Base-by-base conservation (phyloP, 345 rosid genomes). In the Theobroma cacao region DNA sequence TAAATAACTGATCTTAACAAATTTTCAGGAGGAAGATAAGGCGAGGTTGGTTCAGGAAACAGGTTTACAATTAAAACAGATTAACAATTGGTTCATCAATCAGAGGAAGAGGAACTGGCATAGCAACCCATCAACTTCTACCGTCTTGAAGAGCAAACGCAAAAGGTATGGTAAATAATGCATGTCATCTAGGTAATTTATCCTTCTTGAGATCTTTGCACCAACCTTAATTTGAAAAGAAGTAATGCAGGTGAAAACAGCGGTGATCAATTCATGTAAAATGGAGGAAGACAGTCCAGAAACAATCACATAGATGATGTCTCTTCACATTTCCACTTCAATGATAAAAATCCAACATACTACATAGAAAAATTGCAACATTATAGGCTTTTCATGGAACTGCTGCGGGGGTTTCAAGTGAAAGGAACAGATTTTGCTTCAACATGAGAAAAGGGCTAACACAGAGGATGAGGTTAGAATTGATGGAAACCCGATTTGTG, bases 21-120 rank as follows among this genome's bases (percentile, higher is more conserved):
- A 5, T 76, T 82, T 69, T 59, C 87, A 97, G 99, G 99, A 97
- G 89, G 99, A 97, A 86, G 99, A 97, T 75, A 97, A 97, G 91
- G 92, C 85, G n/a, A 91, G 91, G 74, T 73, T 97, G 87, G 99
- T 97, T 58, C 95, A 94, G 72, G 99, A 97, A 82, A 97, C 99
- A 7, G 99, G 99, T 31, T 79, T 97, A 86, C 98, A 97, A 74
- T 78, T 97, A 81, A 97, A 97, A 82, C 99, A 97, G 90, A 94
- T 97, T 79, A 92, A 96, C 81, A 96, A 96, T 76, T 96, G 99
- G 99, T 96, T 96, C 81, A 96, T 96, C 79, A 96, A 96, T 81
- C 98, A 97, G 76, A 90, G 99, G 84, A 97, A 97, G 88, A 88
- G 99, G 80, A 97, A 97, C 75, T 97, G 99, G 99, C 95, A 97